Conservation (phyloP, 768 basidiomycete genomes). For the Lentinula lateritia region DNA sequence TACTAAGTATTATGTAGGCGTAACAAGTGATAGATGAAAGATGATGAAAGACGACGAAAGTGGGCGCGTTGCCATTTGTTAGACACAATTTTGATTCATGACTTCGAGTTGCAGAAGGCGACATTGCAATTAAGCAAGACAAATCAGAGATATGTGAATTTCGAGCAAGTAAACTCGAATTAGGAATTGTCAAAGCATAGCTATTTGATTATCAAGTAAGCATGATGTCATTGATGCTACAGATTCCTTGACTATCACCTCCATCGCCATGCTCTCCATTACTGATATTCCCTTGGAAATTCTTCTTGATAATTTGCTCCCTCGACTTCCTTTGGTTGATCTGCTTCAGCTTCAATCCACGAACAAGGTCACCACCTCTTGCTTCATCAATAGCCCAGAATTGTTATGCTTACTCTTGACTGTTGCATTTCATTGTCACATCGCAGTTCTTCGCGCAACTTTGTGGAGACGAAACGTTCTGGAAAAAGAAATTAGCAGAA, state of each 20-base stretch:
- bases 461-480: conserved; percentile 70
- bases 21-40: too few species aligned
- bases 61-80: too few species aligned
- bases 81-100: too few species aligned
- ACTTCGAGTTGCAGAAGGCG: neutral
- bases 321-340: conserved; percentile 46
- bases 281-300: conserved; percentile 68
- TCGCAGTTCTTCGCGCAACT: conserved; percentile 49
- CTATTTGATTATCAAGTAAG: neutral
- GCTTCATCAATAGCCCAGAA: too few species aligned
- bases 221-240: neutral
- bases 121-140: too few species aligned
- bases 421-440: neutral
- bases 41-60: too few species aligned
- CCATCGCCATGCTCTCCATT: conserved; percentile 30
- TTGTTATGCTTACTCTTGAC: too few species aligned
- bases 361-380: conserved; percentile 34
- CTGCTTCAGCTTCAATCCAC: conserved; percentile 57
- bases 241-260: neutral
- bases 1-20: too few species aligned
- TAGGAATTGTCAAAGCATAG: neutral
- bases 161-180: neutral
- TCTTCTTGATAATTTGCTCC: conserved; percentile 69
- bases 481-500: conserved; percentile 60
- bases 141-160: too few species aligned